Percentiles rank a stretch among this genome's conserved stretches.
Evolutionary conservation across 768 basidiomycete genomes (phyloP).

Genomic region (Trametes cinnabarina): DNA sequence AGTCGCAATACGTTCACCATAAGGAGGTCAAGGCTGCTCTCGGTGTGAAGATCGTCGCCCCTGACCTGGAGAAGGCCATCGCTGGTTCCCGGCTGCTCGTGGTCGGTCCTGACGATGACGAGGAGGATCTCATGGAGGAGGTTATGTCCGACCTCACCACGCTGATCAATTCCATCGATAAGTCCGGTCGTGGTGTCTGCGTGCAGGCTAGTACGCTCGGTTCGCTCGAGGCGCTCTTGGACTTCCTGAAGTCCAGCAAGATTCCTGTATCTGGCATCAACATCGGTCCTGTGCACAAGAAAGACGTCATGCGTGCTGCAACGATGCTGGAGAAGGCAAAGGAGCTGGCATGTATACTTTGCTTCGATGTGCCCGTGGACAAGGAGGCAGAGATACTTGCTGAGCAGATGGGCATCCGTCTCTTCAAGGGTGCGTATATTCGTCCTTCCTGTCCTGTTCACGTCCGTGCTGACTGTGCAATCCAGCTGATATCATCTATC

Average conservation of each 20-base stretch:
- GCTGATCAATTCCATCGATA: conserved; percentile 86
- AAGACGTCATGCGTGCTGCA: conserved; percentile 87
- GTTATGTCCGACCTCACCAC: conserved; percentile 95
- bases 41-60: conserved; percentile 92
- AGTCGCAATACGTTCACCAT: conserved; percentile 97
- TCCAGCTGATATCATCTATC: conserved; percentile 97
- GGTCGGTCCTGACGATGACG: conserved; percentile 92
- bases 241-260: conserved; percentile 92
- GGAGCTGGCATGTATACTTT: conserved; percentile 91
- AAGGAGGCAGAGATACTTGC: conserved; percentile 90
- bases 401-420: conserved; percentile 88
- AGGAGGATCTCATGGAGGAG: conserved; percentile 91
- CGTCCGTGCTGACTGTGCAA: not conserved
- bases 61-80: conserved; percentile 96
- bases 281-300: conserved; percentile 96
- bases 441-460: not conserved
- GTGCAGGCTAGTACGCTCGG: conserved; percentile 98
- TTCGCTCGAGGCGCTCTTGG: conserved; percentile 92
- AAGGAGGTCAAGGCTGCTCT: conserved; percentile 96
- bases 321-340: conserved; percentile 96
- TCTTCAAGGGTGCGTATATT: conserved; percentile 79
- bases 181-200: conserved; percentile 93
- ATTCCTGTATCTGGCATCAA: conserved; percentile 98
- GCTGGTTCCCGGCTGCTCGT: conserved; percentile 94
- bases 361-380: conserved; percentile 94